Conservation (phyloP, 345 rosid genomes). For the Pseudoturritis turrita region DNA sequence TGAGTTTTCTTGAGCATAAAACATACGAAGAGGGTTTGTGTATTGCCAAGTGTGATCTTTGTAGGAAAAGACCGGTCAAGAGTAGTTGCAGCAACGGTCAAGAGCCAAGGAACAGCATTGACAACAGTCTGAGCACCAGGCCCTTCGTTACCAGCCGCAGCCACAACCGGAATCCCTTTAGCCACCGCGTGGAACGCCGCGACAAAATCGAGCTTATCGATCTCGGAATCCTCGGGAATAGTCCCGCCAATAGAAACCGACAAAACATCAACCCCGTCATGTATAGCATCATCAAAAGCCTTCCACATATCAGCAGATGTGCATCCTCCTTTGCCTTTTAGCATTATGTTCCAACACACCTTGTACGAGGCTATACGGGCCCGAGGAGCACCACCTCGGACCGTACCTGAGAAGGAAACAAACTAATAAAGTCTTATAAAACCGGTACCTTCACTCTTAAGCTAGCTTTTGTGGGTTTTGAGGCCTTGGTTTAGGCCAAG, state of each 20-base stretch:
- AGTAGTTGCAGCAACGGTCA: slow-evolving; percentile 47
- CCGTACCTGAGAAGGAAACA: slow-evolving; percentile 4
- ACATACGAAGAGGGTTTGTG: slow-evolving; percentile 17
- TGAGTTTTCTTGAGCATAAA: too few species aligned
- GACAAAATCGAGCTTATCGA: neutral
- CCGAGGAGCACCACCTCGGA: slow-evolving; percentile 41
- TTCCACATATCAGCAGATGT: slow-evolving; percentile 42
- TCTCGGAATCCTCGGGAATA: slow-evolving; percentile 32
- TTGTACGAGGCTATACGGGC: slow-evolving; percentile 48
- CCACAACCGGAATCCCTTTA: slow-evolving; percentile 37
- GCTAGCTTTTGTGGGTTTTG: neutral
- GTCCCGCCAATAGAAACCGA: slow-evolving; percentile 34
- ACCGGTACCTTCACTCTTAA: neutral
- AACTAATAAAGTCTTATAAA: neutral
- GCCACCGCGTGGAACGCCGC: slow-evolving; percentile 45
- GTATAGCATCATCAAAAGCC: slow-evolving; percentile 49
- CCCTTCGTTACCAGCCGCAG: slow-evolving; percentile 25
- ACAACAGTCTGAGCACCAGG: slow-evolving; percentile 32
- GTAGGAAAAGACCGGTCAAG: slow-evolving; percentile 47
- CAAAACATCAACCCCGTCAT: slow-evolving; percentile 50
- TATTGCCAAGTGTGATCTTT: slow-evolving; percentile 32
- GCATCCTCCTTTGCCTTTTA: too few species aligned
- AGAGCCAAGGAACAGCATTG: slow-evolving; percentile 47
- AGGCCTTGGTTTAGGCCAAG: neutral
- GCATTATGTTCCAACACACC: slow-evolving; percentile 41